Base-by-base conservation (phyloP, 2,329 filamentous ascomycete species). In the Penicillium rolfsii region DNA sequence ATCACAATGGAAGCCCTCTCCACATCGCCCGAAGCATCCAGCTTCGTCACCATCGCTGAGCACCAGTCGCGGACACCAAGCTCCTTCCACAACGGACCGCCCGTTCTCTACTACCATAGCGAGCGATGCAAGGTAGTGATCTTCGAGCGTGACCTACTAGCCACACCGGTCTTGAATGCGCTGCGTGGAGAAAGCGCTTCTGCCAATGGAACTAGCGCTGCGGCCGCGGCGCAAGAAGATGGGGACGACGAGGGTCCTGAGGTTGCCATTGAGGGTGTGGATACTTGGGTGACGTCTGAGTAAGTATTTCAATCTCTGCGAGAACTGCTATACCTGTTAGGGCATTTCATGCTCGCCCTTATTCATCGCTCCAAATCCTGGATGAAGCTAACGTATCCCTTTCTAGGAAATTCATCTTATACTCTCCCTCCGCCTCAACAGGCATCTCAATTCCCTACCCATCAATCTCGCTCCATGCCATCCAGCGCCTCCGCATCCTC, bases 251-350 rank as follows among this genome's bases (percentile, higher is more conserved):
- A 70, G 24, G 72, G 69, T 35, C 76, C 71, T 22, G 74, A 78
- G 54, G 59, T 77, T 30, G 71, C 76, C 4, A 71, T 82, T 22
- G 71, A 77, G 12, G 73, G 68, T 11, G 66, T 82, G 5, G 76
- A 80, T 60, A 69, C 79, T 19, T 82, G 80, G 77, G 80, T 81
- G n/a, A 80, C 80, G 43, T 81, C 80, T 28, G 78, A 81, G 80
- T 82, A 71, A 64, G 75, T 67, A 8, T 8, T 48, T 3, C 8
- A 14, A 28, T 22, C 14, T 52, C 22, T 52, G n/a, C 16, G 33
- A 28, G 24, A 2, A 19, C 19, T 19, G 19, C 19, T 19, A 19
- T 19, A 19, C 19, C 19, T 19, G 19, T 19, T 19, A 19, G 19
- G 19, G 46, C 46, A 22, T 50, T 22, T 12, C 2, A 14, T 19